phyloP scores from a whole-genome alignment of 2,329 filamentous ascomycete genomes.

The Pyrenochaeta sp. region DNA sequence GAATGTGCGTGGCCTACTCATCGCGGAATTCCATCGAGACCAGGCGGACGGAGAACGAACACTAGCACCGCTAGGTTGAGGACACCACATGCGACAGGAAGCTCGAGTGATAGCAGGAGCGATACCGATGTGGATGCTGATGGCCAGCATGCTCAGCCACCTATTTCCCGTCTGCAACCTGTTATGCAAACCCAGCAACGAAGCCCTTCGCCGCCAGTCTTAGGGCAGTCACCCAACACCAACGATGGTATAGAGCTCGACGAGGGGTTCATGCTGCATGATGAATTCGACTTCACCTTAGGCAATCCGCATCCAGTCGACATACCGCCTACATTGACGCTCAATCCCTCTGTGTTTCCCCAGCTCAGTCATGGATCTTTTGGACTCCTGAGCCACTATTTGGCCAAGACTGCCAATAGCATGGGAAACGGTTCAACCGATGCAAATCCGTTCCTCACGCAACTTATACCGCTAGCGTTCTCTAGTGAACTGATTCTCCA shows the following conservation, averaged over 20 bases:
- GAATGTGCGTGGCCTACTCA: neutral
- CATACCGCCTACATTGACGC: neutral
- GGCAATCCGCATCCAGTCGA: no score
- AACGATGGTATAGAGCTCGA: no score
- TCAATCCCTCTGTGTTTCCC: neutral
- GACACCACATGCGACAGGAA: neutral
- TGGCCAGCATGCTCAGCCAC: neutral
- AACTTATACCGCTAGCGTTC: slow-evolving; percentile 3
- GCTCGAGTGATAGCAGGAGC: neutral
- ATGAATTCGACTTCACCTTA: no score
- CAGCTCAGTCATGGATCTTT: neutral
- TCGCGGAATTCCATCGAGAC: neutral
- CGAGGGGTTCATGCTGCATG: no score
- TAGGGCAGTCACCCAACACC: no score
- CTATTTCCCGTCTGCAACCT: no score
- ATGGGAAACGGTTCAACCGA: slow-evolving; percentile 7
- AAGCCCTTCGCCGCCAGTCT: no score
- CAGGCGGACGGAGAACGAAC: neutral
- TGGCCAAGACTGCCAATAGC: slow-evolving; percentile 4
- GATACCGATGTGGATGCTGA: no score
- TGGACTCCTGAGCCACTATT: neutral
- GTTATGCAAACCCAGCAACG: no score
- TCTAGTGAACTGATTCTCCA: slow-evolving; percentile 2
- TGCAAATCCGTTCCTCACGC: slow-evolving; percentile 1
- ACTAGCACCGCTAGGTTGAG: neutral